phyloP scores from a whole-genome alignment of 2,329 filamentous ascomycete genomes.

The Exophiala mesophila region DNA sequence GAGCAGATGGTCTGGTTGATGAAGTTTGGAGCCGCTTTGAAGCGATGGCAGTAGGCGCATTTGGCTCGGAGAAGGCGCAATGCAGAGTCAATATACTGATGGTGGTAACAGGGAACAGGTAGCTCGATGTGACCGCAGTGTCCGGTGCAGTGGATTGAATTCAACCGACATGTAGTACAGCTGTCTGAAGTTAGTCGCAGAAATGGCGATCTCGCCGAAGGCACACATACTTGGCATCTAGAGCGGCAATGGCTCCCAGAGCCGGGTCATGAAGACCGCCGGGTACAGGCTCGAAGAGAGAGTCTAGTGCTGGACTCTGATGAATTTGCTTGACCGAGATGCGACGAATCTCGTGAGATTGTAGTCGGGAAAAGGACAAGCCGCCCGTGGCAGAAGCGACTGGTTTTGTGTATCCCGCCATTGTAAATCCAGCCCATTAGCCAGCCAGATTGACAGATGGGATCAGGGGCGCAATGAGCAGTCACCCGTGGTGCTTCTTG shows the following conservation, averaged over 20 bases:
- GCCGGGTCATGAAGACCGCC: conserved; percentile 91
- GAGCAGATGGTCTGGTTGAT: conserved; percentile 79
- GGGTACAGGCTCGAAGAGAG: conserved; percentile 78
- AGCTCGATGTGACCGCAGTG: conserved; percentile 95
- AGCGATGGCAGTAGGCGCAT: conserved; percentile 84
- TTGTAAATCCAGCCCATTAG: conserved; percentile 25
- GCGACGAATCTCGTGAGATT: conserved; percentile 73
- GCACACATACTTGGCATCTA: conserved; percentile 19
- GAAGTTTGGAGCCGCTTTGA: conserved; percentile 71
- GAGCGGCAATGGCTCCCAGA: conserved; percentile 71
- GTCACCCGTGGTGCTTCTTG: no score
- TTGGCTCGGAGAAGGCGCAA: conserved; percentile 78
- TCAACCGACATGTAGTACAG: conserved; percentile 88
- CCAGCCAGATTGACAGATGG: background rate
- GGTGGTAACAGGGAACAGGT: conserved; percentile 88
- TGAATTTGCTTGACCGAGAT: conserved; percentile 93
- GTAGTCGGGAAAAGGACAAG: conserved; percentile 85
- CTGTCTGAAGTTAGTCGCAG: conserved; percentile 41
- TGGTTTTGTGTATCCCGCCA: conserved; percentile 60
- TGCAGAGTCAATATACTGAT: conserved; percentile 92
- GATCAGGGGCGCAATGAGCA: no score
- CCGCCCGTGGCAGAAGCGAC: conserved; percentile 76
- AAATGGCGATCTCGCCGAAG: background rate
- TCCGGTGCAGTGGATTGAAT: conserved; percentile 76
- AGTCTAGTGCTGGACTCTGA: conserved; percentile 91